Evolutionary conservation across 768 basidiomycete species (phyloP).

Genomic region (Mycena rebaudengoi): DNA sequence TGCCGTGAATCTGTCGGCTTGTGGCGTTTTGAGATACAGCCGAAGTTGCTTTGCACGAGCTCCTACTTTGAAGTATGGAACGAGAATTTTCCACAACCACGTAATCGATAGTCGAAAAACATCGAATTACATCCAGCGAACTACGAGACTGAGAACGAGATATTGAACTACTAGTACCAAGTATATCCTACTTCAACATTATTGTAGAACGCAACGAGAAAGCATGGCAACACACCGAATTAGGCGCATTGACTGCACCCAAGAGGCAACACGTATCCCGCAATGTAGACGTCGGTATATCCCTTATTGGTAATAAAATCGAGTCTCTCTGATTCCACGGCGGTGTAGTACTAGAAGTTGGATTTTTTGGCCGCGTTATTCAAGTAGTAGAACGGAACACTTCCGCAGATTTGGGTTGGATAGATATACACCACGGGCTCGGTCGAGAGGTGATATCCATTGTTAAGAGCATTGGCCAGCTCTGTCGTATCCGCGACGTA

Average conservation of each 20-base stretch:
- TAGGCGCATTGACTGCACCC: neutral
- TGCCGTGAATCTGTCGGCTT: too few species aligned
- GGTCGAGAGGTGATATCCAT: neutral
- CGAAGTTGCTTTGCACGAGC: too few species aligned
- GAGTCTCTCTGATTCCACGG: neutral
- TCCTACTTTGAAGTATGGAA: too few species aligned
- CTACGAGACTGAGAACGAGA: neutral
- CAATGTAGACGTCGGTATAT: neutral
- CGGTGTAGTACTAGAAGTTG: neutral
- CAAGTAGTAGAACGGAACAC: slow-evolving; percentile 1
- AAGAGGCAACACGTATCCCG: neutral
- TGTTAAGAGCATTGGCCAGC: neutral
- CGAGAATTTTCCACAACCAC: too few species aligned
- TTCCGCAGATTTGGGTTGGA: neutral
- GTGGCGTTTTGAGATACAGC: too few species aligned
- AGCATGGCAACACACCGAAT: neutral
- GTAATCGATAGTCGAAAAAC: neutral
- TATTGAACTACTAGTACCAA: neutral
- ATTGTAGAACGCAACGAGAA: neutral
- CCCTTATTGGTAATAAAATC: neutral
- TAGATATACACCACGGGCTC: neutral
- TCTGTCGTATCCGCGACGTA: neutral
- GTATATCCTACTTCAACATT: neutral
- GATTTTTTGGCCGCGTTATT: slow-evolving; percentile 1
- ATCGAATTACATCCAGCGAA: neutral